phyloP scores from a whole-genome alignment of 306 rosid species.

The Clitoria ternatea region DNA sequence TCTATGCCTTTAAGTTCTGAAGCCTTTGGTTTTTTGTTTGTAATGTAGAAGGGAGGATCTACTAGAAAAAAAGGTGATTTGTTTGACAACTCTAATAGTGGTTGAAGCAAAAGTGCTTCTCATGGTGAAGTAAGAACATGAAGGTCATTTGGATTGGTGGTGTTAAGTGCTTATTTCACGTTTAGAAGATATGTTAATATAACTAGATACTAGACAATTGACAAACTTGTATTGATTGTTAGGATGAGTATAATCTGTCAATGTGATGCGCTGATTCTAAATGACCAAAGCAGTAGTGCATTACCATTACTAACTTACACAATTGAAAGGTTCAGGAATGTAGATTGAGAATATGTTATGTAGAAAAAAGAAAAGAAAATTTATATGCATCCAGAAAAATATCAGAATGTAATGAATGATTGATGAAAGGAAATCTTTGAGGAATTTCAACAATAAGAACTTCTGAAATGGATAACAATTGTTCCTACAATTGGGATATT shows the following conservation, averaged over 20 bases:
- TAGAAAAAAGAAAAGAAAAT: neutral
- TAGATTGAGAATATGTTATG: neutral
- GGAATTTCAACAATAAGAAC: neutral
- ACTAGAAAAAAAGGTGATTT: neutral
- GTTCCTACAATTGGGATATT: neutral
- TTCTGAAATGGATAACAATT: neutral
- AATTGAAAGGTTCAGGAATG: neutral
- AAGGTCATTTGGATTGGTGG: neutral
- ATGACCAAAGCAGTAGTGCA: neutral
- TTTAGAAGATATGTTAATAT: neutral
- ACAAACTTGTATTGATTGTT: neutral
- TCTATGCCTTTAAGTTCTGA: neutral
- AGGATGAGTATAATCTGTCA: neutral
- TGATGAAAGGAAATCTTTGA: slow-evolving; percentile 12
- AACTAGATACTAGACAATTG: neutral
- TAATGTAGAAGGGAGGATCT: neutral
- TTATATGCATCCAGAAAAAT: neutral
- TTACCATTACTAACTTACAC: neutral
- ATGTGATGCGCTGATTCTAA: slow-evolving; percentile 2
- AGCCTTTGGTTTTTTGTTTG: slow-evolving; percentile 1
- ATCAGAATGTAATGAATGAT: neutral
- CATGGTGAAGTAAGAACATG: neutral
- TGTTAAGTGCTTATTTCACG: neutral
- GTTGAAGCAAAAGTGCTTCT: slow-evolving; percentile 1
- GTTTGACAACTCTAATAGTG: slow-evolving; percentile 1